Evolutionary conservation across 2,329 filamentous ascomycete species (phyloP).

Genomic region (Phoma sp.): DNA sequence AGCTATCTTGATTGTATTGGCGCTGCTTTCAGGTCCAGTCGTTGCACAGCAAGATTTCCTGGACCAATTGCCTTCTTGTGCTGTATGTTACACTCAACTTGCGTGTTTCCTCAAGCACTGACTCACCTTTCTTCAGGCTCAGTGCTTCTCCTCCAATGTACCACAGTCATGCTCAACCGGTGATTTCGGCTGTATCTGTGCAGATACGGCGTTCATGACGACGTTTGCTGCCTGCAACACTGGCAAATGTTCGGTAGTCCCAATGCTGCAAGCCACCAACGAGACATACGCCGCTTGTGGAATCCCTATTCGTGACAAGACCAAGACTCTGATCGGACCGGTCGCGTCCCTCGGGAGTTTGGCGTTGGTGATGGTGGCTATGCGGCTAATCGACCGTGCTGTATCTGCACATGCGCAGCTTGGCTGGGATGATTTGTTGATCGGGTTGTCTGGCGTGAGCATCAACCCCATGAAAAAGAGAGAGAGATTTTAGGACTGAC

Average conservation of each 20-base stretch:
- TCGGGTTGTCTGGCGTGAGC: slow-evolving; percentile 37
- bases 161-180: slow-evolving; percentile 24
- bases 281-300: slow-evolving; percentile 37
- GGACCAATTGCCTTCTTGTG: slow-evolving; percentile 20
- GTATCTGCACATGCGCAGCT: slow-evolving; percentile 31
- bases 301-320: slow-evolving; percentile 30
- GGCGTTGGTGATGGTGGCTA: slow-evolving; percentile 35
- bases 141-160: slow-evolving; percentile 19
- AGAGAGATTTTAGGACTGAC: slow-evolving; percentile 1
- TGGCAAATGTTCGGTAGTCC: slow-evolving; percentile 38
- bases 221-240: slow-evolving; percentile 33
- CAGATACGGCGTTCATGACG: slow-evolving; percentile 30
- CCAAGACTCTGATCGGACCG: slow-evolving; percentile 27
- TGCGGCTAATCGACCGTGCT: slow-evolving; percentile 34
- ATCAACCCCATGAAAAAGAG: not conserved
- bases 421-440: slow-evolving; percentile 42
- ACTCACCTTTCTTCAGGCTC: slow-evolving; percentile 16
- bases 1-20: not conserved
- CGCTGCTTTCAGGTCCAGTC: slow-evolving; percentile 4
- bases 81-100: slow-evolving; percentile 3
- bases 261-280: slow-evolving; percentile 32
- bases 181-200: slow-evolving; percentile 38
- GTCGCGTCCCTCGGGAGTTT: slow-evolving; percentile 30
- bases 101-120: not conserved
- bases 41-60: slow-evolving; percentile 27